phyloP scores from a whole-genome alignment of 441 rosid species.

The Gossypium aridum region DNA sequence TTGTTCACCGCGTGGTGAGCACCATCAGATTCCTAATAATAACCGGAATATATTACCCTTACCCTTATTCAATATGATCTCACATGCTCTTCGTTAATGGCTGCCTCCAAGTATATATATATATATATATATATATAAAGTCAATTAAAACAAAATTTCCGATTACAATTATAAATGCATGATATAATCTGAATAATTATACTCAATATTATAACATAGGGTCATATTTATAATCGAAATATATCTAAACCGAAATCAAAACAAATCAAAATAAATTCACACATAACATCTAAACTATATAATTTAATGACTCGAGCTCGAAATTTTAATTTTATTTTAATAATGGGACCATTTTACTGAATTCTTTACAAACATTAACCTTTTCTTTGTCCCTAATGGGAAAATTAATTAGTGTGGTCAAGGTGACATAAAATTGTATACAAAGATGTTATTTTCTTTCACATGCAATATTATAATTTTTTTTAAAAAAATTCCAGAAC shows the following conservation, averaged over 20 bases:
- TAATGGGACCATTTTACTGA: too few relatives aligned
- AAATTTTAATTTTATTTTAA: too few relatives aligned
- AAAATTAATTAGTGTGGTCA: not conserved
- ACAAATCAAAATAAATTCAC: too few relatives aligned
- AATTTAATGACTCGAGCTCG: too few relatives aligned
- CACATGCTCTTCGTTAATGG: not conserved
- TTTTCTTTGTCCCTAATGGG: too few relatives aligned
- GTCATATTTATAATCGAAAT: too few relatives aligned
- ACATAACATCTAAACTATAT: too few relatives aligned
- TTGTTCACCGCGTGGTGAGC: slow-evolving; percentile 28
- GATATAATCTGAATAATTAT: too few relatives aligned
- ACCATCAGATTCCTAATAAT: slow-evolving; percentile 29
- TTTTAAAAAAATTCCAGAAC: not conserved
- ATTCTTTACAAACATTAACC: too few relatives aligned
- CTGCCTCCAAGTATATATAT: not conserved
- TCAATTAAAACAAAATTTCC: not conserved
- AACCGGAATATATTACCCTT: not conserved
- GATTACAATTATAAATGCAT: not conserved
- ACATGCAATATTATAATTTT: not conserved
- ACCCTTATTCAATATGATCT: slow-evolving; percentile 1
- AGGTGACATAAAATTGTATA: not conserved
- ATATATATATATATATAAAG: not conserved
- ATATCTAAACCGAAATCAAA: too few relatives aligned
- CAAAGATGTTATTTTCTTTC: not conserved
- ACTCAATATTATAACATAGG: too few relatives aligned